Conservation (phyloP, 768 basidiomycete genomes). For the Hortiboletus flavorubellus region DNA sequence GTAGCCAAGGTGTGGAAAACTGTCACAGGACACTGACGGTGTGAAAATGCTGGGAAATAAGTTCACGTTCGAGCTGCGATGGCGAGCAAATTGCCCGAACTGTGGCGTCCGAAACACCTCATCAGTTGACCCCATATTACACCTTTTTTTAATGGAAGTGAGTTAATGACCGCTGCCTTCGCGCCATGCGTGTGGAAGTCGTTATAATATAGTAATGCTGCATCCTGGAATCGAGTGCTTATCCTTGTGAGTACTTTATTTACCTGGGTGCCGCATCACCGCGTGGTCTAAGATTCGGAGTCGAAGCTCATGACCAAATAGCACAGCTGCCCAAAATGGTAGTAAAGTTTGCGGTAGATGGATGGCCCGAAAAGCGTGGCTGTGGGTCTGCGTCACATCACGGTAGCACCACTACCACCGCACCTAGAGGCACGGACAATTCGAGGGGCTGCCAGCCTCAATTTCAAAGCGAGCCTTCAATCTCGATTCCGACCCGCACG, state of each 20-base stretch:
- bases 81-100: not conserved
- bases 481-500: not conserved
- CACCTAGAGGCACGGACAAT: not conserved
- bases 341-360: not conserved
- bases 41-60: constrained; percentile 6
- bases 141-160: not conserved
- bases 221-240: not conserved
- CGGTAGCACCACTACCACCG: too few relatives aligned
- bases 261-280: not conserved
- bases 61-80: not conserved
- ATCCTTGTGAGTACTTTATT: not conserved
- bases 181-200: constrained; percentile 4
- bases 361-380: not conserved
- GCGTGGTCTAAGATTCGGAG: constrained; percentile 1
- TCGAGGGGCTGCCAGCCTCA: constrained; percentile 1
- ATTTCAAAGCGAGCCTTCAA: not conserved
- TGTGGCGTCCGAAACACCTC: constrained; percentile 1
- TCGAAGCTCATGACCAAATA: constrained; percentile 1
- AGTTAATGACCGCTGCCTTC: constrained; percentile 14
- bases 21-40: constrained; percentile 1
- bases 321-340: not conserved
- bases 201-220: constrained; percentile 1
- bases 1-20: not conserved
- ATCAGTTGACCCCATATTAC: not conserved
- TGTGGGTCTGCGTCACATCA: too few relatives aligned